phyloP scores from a whole-genome alignment of 2,329 filamentous ascomycete species.

The Celoporthe dispersa region DNA sequence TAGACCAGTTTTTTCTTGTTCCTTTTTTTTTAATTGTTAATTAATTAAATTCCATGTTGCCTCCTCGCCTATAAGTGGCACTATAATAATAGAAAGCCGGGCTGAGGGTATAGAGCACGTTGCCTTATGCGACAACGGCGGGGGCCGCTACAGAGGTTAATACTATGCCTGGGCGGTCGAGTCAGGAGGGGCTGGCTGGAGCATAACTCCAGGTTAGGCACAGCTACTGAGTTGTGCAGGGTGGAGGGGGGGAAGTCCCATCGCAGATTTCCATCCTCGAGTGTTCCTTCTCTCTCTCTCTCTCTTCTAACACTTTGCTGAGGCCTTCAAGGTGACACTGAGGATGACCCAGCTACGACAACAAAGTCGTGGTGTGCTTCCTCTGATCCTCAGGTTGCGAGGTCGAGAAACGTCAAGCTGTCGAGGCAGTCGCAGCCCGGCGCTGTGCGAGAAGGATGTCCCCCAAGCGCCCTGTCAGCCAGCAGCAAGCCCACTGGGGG shows the following conservation, averaged over 20 bases:
- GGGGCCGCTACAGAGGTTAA: neutral
- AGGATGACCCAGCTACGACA: neutral
- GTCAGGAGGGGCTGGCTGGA: constrained; percentile 4
- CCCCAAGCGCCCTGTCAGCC: neutral
- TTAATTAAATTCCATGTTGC: neutral
- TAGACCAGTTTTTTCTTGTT: neutral
- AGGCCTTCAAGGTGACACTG: neutral
- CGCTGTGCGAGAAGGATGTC: neutral
- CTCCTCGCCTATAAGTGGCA: neutral
- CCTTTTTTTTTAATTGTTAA: neutral
- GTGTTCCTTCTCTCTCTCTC: neutral
- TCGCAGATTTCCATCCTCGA: neutral
- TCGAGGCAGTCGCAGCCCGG: neutral
- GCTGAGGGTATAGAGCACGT: neutral
- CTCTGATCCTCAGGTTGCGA: neutral
- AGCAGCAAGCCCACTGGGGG: neutral
- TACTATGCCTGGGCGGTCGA: neutral
- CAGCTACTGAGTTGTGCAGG: neutral
- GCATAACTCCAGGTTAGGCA: neutral
- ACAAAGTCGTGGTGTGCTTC: neutral
- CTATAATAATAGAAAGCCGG: neutral
- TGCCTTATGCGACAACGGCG: neutral
- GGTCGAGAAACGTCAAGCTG: neutral
- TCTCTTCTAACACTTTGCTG: no score
- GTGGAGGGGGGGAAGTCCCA: neutral